Evolutionary conservation across 495 filamentous ascomycete species (phyloP).

Genomic region (Pyrenula massariospora): DNA sequence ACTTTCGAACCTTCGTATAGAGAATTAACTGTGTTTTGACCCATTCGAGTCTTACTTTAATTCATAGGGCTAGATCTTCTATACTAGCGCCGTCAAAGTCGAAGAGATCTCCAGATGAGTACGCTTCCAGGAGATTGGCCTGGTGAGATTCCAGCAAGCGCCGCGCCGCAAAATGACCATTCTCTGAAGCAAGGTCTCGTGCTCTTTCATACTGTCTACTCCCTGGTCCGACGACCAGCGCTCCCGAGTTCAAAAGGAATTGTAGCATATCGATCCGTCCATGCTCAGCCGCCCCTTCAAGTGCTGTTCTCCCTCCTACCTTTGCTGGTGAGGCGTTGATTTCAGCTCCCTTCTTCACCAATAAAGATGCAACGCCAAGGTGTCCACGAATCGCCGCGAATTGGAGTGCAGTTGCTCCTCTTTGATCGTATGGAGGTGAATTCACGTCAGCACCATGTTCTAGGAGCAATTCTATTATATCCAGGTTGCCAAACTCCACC

Average conservation of each 20-base stretch:
- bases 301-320: slow-evolving; percentile 17
- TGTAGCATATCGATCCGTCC: slow-evolving; percentile 26
- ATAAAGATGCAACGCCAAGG: slow-evolving; percentile 2
- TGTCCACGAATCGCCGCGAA: slow-evolving; percentile 10
- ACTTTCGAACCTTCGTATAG: no score
- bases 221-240: slow-evolving; percentile 1
- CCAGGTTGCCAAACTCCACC: slow-evolving; percentile 8
- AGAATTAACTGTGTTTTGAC: no score
- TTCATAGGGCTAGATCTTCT: no score
- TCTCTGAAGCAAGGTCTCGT: slow-evolving; percentile 4
- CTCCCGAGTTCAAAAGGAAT: slow-evolving; percentile 16
- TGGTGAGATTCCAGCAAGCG: not conserved
- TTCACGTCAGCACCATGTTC: slow-evolving; percentile 14
- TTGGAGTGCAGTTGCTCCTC: slow-evolving; percentile 5
- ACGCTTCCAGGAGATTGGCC: not conserved
- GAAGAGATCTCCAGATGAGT: no score
- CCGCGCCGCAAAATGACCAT: slow-evolving; percentile 8
- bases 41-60: no score
- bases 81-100: no score
- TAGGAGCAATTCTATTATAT: slow-evolving; percentile 15
- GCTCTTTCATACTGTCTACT: slow-evolving; percentile 1
- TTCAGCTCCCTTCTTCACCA: slow-evolving; percentile 10
- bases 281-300: slow-evolving; percentile 23
- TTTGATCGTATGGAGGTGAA: not conserved
- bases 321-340: slow-evolving; percentile 13